Conservation (phyloP, 805 yeast species). For the Candida glaebosa region DNA sequence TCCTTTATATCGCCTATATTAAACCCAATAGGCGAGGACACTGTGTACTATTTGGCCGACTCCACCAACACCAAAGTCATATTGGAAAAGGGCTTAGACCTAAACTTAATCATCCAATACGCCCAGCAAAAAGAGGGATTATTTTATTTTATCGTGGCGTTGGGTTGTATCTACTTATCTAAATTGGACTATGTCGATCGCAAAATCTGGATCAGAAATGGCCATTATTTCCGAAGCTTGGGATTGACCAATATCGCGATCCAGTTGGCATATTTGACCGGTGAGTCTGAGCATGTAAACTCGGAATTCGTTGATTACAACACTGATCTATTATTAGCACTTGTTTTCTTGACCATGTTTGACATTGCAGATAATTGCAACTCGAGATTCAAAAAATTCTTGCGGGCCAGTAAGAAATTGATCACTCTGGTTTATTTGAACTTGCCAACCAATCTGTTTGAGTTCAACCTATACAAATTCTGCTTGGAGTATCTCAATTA, state of each 20-base stretch:
- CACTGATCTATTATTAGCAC: conserved; percentile 17
- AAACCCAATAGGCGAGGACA: conserved; percentile 20
- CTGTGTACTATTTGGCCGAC: conserved; percentile 6
- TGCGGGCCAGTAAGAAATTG: conserved; percentile 16
- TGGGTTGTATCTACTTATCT: conserved; percentile 24
- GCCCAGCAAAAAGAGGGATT: conserved; percentile 19
- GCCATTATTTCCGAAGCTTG: conserved; percentile 14
- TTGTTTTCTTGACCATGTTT: conserved; percentile 20
- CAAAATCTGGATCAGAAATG: conserved; percentile 16
- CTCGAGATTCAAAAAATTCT: conserved; percentile 18
- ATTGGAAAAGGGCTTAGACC: conserved; percentile 22
- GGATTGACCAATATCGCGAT: background rate
- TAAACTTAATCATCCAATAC: conserved; percentile 20
- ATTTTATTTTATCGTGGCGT: conserved; percentile 21
- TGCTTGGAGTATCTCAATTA: conserved; percentile 22
- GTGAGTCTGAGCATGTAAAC: background rate
- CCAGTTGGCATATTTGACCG: background rate
- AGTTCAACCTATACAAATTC: conserved; percentile 17
- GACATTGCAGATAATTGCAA: conserved; percentile 26
- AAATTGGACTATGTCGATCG: conserved; percentile 10
- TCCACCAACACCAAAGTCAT: conserved; percentile 9
- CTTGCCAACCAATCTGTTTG: conserved; percentile 17
- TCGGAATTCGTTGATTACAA: conserved; percentile 3
- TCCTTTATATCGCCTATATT: conserved; percentile 25
- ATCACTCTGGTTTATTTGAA: conserved; percentile 14